Evolutionary conservation across 2,329 filamentous ascomycete genomes (phyloP).

Genomic region (Xylariales sp.): DNA sequence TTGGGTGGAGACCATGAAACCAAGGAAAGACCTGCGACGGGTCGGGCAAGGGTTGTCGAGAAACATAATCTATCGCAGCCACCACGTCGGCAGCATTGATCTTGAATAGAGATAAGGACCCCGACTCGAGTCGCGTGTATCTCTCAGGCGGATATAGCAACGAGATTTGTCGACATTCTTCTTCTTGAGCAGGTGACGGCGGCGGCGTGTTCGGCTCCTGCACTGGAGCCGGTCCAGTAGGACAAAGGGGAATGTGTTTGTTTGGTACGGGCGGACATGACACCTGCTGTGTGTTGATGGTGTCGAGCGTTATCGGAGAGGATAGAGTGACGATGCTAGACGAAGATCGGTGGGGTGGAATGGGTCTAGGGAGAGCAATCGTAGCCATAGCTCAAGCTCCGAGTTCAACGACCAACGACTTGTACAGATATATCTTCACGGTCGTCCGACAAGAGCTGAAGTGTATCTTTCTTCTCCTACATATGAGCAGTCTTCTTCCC

Average conservation of each 20-base stretch:
- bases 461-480: not conserved
- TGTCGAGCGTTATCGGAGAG: slow-evolving; percentile 38
- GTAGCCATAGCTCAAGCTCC: slow-evolving; percentile 41
- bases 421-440: too few relatives aligned
- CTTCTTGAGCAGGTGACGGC: slow-evolving; percentile 57
- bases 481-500: too few relatives aligned
- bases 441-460: too few relatives aligned
- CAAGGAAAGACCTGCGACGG: slow-evolving; percentile 89
- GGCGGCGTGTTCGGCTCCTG: slow-evolving; percentile 58
- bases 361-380: slow-evolving; percentile 46
- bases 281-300: slow-evolving; percentile 29
- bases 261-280: slow-evolving; percentile 61
- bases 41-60: slow-evolving; percentile 77
- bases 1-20: slow-evolving; percentile 87
- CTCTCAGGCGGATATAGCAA: slow-evolving; percentile 69
- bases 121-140: slow-evolving; percentile 48
- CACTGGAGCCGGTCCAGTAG: slow-evolving; percentile 64
- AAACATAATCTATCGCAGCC: slow-evolving; percentile 68
- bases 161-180: slow-evolving; percentile 56
- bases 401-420: not conserved
- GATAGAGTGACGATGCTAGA: slow-evolving; percentile 36
- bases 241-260: slow-evolving; percentile 85
- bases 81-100: slow-evolving; percentile 66
- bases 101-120: slow-evolving; percentile 61
- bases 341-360: slow-evolving; percentile 39